Percentiles rank a stretch among this genome's conserved stretches.
These are phyloP conservation scores for Fusarium drepaniforme DNA, from an alignment of 2,329 filamentous ascomycete species.

Conservation along the genomic window DNA sequence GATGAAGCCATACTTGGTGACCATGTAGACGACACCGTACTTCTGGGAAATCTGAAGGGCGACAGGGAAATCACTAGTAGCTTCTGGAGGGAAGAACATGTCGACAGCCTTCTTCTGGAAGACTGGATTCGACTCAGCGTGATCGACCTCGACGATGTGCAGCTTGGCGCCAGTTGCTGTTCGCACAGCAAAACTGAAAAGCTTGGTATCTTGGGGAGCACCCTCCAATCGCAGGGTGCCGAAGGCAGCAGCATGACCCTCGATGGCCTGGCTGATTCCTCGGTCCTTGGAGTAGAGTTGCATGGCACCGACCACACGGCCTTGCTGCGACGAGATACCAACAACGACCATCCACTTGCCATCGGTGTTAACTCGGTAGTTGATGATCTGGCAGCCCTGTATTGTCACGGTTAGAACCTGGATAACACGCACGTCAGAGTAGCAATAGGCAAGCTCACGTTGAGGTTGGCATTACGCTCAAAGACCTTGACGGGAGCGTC, in stretches of 20 bases:
- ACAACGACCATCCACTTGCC: conserved; percentile 99
- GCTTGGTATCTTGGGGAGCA: conserved; percentile 89
- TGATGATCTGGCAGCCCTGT: conserved; percentile 98
- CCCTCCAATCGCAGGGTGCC: conserved; percentile 90
- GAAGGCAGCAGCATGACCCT: conserved; percentile 96
- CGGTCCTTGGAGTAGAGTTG: conserved; percentile 97
- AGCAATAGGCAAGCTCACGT: conserved; percentile 65
- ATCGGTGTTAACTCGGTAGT: conserved; percentile 95
- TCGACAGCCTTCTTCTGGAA: conserved; percentile 98
- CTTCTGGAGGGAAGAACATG: conserved; percentile 96
- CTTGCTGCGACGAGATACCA: conserved; percentile 93
- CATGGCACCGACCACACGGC: conserved; percentile 94
- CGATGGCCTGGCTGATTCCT: conserved; percentile 97
- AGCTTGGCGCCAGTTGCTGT: conserved; percentile 92
- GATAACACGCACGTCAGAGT: not conserved
- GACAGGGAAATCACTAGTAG: conserved; percentile 96
- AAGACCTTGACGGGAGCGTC: conserved; percentile 89
- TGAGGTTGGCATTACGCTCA: conserved; percentile 91
- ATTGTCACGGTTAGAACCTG: conserved; percentile 30
- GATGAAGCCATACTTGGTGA: conserved; percentile 99
- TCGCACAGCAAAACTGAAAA: conserved; percentile 97
- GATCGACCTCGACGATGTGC: conserved; percentile 97
- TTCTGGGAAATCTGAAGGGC: conserved; percentile 97
- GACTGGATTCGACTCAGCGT: conserved; percentile 86
- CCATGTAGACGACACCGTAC: conserved; percentile 96